Percentiles rank a stretch among this genome's conserved stretches.
Evolutionary conservation across 2,329 filamentous ascomycete genomes (phyloP).

Genomic region (Talaromyces pinophilus): DNA sequence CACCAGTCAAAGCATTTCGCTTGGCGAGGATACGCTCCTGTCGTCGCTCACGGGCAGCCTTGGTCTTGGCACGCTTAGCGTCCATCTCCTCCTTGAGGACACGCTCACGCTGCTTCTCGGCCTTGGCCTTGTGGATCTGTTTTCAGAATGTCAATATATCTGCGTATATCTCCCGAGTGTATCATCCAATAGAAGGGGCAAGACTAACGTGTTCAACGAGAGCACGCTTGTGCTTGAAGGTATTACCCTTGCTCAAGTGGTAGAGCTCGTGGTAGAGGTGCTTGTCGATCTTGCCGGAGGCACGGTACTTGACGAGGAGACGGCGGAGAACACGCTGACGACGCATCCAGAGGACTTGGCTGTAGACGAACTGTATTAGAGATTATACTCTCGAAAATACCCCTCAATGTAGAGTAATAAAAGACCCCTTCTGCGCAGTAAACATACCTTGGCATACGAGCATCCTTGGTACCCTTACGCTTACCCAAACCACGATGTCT

Average conservation of each 20-base stretch:
- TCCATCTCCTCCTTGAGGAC: constrained; percentile 99
- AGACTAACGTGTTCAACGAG: constrained; percentile 96
- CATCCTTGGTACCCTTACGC: constrained; percentile 99
- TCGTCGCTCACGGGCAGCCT: constrained; percentile 99
- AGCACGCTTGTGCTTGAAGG: constrained; percentile 99
- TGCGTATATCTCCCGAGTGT: neutral
- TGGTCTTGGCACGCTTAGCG: constrained; percentile 99
- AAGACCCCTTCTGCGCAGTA: neutral
- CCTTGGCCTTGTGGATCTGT: constrained; percentile 99
- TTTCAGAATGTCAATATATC: constrained; percentile 25
- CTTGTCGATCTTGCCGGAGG: constrained; percentile 99
- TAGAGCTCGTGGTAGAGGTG: constrained; percentile 99
- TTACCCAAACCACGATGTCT: constrained; percentile 99
- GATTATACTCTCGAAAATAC: neutral
- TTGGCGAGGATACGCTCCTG: constrained; percentile 87
- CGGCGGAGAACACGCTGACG: constrained; percentile 98
- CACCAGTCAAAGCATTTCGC: constrained; percentile 80
- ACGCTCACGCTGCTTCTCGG: constrained; percentile 96
- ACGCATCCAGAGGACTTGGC: constrained; percentile 99
- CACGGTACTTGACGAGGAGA: constrained; percentile 99
- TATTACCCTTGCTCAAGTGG: constrained; percentile 99
- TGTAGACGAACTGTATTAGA: constrained; percentile 38
- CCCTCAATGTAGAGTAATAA: neutral
- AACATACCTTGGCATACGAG: constrained; percentile 94
- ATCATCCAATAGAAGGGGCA: constrained; percentile 16